A percentile compares a stretch with the other conserved stretches of the same genome.
These are phyloP conservation scores for Zea luxurians DNA, from an alignment of 176 grass and related monocot genomes.

Conservation along the genomic window DNA sequence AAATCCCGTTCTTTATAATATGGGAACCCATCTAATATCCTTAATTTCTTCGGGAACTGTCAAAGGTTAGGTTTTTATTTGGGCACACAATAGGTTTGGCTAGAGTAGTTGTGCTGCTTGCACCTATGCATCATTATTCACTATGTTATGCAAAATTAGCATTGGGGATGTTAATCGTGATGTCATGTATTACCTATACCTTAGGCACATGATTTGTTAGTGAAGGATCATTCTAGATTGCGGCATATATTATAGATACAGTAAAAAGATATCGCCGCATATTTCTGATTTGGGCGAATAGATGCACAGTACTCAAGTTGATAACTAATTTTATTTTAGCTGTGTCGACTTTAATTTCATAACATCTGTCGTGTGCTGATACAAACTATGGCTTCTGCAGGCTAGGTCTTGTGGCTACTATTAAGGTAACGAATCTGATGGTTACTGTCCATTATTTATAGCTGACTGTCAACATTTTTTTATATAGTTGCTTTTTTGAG, in stretches of 20 bases:
- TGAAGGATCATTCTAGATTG: background rate
- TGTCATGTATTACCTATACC: background rate
- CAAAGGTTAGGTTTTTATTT: background rate
- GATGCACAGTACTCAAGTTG: background rate
- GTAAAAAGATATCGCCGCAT: background rate
- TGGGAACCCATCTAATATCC: background rate
- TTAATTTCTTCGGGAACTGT: background rate
- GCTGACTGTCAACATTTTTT: background rate
- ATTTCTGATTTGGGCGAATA: background rate
- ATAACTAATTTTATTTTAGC: conserved; percentile 3
- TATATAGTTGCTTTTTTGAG: background rate
- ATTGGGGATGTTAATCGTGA: background rate
- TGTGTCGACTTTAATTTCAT: background rate
- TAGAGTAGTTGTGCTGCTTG: background rate
- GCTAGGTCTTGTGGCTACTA: conserved; percentile 81
- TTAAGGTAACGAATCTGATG: conserved; percentile 59
- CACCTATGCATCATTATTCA: background rate
- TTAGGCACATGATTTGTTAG: background rate
- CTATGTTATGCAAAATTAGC: background rate
- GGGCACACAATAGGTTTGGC: background rate
- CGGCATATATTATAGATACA: background rate
- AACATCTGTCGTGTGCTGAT: conserved; percentile 19
- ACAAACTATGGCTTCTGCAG: conserved; percentile 43
- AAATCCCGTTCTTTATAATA: background rate
- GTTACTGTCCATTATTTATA: conserved; percentile 12